Evolutionary conservation across 805 yeast genomes (phyloP), one percentile per base, ranked within the genome.

Genomic region (Candida bentonensis): DNA sequence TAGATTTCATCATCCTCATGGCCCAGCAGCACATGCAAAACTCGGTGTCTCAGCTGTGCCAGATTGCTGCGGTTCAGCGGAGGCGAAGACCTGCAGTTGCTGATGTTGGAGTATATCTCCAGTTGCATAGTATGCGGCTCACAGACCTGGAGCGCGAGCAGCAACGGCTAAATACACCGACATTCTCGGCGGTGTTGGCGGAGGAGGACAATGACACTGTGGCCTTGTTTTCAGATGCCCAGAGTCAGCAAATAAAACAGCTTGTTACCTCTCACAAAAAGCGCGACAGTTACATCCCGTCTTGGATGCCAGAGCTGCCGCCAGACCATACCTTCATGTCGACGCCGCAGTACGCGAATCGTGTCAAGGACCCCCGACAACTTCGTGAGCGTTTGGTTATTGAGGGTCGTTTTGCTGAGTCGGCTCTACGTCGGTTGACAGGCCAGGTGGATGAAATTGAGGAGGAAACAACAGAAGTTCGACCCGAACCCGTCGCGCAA

Each of bases 281-380:
- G 22, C 51, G 60, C 28, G 64, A 64, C 41, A 56, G 59, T 3
- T 74, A 75, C 47, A 70, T 84, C 4, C 94, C 94, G 0, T 56
- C 64, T 3, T 87, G 87, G 79, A 64, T 89, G 52, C 98, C 98
- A 0, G 76, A 77, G 11, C 68, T 89, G 23, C 98, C 98, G 1
- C 95, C 97, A 0, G 95, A 86, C 54, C 94, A 88, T 61, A 89
- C 97, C 0, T 89, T 82, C 58, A 78, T 76, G 60, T 73, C 78
- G 45, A 82, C 95, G 0, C 82, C 95, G 0, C 70, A 71, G 49
- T 87, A 67, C 57, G 70, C 78, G 45, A 66, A 74, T 21, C 68
- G 79, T 20, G 62, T 78, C 15, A 73, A 78, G 1, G 89, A 85
- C 54, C 84, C 88, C 48, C 75, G 80, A 50, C 66, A 73, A 46